Evolutionary conservation across 1,139 yeast species (phyloP), one percentile per base, ranked within the genome.

Genomic region (Geotrichum histeridarum): DNA sequence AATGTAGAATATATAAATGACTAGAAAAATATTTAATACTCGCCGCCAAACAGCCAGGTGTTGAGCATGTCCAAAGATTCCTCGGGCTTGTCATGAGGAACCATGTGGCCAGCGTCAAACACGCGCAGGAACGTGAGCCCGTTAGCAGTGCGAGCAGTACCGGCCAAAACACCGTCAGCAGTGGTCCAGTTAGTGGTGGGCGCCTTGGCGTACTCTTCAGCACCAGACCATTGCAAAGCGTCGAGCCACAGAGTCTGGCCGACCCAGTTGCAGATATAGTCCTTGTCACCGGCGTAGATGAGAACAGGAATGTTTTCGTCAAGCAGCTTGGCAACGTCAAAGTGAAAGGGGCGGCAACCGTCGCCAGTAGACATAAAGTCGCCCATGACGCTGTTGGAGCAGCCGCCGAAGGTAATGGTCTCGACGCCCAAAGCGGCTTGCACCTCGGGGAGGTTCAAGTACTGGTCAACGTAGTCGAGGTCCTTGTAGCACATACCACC

Each of bases 251-350:
- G 91, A 64, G 78, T 78, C 71, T 86, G 86, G 55, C 96, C 96
- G 60, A 88, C 76, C 93, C 95, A 88, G 73, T 88, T 88, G 74
- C 95, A 88, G 62, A 88, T 87, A 70, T 80, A 87, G 70, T 88
- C 96, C 71, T 86, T 86, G 70, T 88, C 95, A 63, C 96, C 96
- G 12, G 95, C 95, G 65, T 87, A 88, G 57, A 87, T 77, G 66
- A 88, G 77, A 8, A 86, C 88, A 12, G 95, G 95, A 50, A 87
- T 68, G 6, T 77, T 80, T 57, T 73, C 83, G 51, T 84, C 83
- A 55, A 85, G 73, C 52, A 84, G 70, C 57, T 79, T 80, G 1
- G 82, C 75, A 17, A 86, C 81, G 56, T 74, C 78, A 43, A 77
- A 78, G 60, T 83, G 86, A 77, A 80, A 84, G 2, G 91, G 90